Base-by-base conservation (phyloP, 2,329 filamentous ascomycete species). In the Monosporascus sp. region DNA sequence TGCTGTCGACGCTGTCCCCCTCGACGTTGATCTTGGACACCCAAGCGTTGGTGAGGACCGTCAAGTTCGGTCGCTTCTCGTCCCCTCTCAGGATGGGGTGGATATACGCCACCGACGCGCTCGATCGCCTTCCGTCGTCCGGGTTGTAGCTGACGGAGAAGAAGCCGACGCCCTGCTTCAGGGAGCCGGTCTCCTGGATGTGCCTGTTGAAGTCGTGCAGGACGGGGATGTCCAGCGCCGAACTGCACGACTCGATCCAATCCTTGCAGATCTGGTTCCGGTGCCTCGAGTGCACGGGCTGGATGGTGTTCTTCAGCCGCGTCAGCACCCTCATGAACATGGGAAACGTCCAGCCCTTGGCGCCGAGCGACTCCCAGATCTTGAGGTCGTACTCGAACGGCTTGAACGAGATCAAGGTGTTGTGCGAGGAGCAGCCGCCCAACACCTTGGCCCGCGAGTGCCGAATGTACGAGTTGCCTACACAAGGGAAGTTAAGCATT, bases 61-160 rank as follows among this genome's bases (percentile, higher is more conserved):
- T 94, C 68, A 96, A 72, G 74, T 96, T 96, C 15, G 89, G 84
- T 53, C 89, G 80, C 69, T 85, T 83, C 78, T 96, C 90, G 48
- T 91, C 86, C 41, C 89, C 90, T 41, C 87, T 84, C 50, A 96
- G 81, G 65, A 96, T 91, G 37, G 91, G 91, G 73, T 96, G 91
- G 66, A 96, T 92, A 74, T 96, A 96, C 18, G 91, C 91, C 22
- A 96, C 91, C 54, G 87, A 91, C 55, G 91, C 91, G 68, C 88
- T 92, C 75, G 88, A 93, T 58, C 91, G 85, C 63, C 84, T 82
- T 65, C 91, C 89, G 65, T 91, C 86, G 65, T 96, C 91, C 3
- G 91, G 91, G 75, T 96, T 95, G 76, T 96, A 96, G 38, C 89
- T 86, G 61, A 96, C 85, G 59, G 87, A 91, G 78, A 96, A 93